Percentiles rank a stretch among this genome's conserved stretches.
Conservation (phyloP, 192 early-diverging fungal species). For the Lobosporangium transversale region DNA sequence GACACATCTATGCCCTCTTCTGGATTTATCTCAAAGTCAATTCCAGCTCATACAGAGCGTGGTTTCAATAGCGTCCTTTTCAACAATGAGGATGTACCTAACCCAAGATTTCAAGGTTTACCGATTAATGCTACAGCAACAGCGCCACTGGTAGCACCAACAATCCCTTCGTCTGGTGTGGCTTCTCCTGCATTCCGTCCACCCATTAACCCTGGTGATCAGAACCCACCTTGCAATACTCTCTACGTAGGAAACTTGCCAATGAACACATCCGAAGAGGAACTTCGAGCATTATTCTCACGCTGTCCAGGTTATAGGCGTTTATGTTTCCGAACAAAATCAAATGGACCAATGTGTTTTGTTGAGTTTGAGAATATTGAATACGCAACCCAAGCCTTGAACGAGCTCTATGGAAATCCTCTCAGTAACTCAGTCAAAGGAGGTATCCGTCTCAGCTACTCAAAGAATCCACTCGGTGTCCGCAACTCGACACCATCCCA, state of each 20-base stretch:
- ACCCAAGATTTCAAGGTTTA: conserved; percentile 46
- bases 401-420: conserved; percentile 85
- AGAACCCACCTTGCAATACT: conserved; percentile 99
- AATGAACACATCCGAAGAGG: conserved; percentile 88
- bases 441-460: conserved; percentile 94
- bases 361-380: conserved; percentile 98
- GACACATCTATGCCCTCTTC: conserved; percentile 40
- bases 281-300: conserved; percentile 84
- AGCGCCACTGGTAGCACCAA: conserved; percentile 31
- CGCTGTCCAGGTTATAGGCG: conserved; percentile 89
- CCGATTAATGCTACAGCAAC: conserved; percentile 56
- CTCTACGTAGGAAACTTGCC: conserved; percentile 98
- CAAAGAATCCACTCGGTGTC: conserved; percentile 97
- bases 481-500: conserved; percentile 57
- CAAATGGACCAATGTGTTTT: conserved; percentile 98
- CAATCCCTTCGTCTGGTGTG: conserved; percentile 51
- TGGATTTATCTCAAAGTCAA: conserved; percentile 59
- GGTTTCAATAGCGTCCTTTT: conserved; percentile 57
- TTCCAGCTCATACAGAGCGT: conserved; percentile 56
- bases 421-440: conserved; percentile 89
- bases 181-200: conserved; percentile 58
- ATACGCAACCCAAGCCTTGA: conserved; percentile 89
- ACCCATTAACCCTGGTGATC: conserved; percentile 77
- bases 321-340: conserved; percentile 86
- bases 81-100: conserved; percentile 53